phyloP scores from a whole-genome alignment of 2,329 filamentous ascomycete species.

The Pseudocercospora crystallina region DNA sequence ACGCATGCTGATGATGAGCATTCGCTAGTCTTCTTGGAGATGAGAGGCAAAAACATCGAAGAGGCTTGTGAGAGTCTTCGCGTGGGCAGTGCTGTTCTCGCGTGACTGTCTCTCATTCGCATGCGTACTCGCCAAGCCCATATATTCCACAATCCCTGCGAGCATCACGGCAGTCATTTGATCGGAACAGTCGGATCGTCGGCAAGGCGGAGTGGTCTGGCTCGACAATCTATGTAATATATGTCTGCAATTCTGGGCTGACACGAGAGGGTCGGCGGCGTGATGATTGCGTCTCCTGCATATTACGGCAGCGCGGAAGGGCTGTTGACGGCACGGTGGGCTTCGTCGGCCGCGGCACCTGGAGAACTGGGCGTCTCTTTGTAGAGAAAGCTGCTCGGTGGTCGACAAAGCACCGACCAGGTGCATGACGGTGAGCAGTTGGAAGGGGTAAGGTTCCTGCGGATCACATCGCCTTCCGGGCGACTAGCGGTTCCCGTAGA shows the following conservation, averaged over 20 bases:
- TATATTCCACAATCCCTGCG: slow-evolving; percentile 11
- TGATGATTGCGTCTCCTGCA: slow-evolving; percentile 5
- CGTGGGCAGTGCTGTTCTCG: slow-evolving; percentile 9
- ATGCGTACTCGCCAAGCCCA: not conserved
- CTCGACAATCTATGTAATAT: not conserved
- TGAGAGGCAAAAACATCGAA: too few species aligned
- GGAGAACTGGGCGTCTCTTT: not conserved
- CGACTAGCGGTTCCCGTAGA: too few species aligned
- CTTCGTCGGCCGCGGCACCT: not conserved
- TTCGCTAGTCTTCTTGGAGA: too few species aligned
- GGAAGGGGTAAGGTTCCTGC: slow-evolving; percentile 4
- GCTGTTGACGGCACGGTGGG: not conserved
- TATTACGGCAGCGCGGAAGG: slow-evolving; percentile 2
- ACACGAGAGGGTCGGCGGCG: slow-evolving; percentile 3
- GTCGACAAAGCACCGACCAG: too few species aligned
- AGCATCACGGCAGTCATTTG: slow-evolving; percentile 4
- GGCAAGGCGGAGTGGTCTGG: slow-evolving; percentile 1
- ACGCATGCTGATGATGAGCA: too few species aligned
- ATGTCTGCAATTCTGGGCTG: slow-evolving; percentile 2
- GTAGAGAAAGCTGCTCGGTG: too few species aligned
- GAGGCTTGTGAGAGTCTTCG: not conserved
- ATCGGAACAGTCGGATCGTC: slow-evolving; percentile 13
- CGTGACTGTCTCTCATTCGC: not conserved
- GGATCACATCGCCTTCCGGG: not conserved
- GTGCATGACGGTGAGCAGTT: too few species aligned